Base-by-base conservation (phyloP, 2,329 filamentous ascomycete species). In the Phialophora tarda region DNA sequence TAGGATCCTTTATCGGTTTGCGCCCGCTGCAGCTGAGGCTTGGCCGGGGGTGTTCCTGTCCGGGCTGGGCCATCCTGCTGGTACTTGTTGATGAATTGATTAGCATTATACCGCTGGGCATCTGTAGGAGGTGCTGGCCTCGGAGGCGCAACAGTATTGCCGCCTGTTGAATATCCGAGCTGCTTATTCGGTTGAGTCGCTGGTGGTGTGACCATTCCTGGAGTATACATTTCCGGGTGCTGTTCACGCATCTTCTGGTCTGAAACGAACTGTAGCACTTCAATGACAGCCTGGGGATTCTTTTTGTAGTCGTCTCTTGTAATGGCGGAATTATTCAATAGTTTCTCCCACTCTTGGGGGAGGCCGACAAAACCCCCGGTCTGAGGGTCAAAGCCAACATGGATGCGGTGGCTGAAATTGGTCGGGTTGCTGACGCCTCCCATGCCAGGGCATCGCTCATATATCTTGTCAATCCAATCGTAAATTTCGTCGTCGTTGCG, bases 231-330 rank as follows among this genome's bases (percentile, higher is more conserved):
- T 71, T 86, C 83, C 4, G 86, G 86, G 67, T 89, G 84, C 62
- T 89, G 85, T 63, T 86, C 83, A 60, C 86, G 84, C 78, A 87
- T 88, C 71, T 87, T 86, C 56, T 89, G 88, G 76, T 89, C 87
- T 2, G 86, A 88, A 76, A 90, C 90, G 74, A 90, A 90, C 70
- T 89, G 86, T 26, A 90, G 79, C 12, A 89, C 88, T 76, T 90
- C 88, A 59, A 88, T 83, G 28, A 82, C 86, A 66, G 88, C 92
- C 81, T 94, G 90, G 4, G 95, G 95, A 75, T 99, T 97, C 76
- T 95, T 93, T 80, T 96, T 92, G 79, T 98, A 98, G 77, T 99
- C 95, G 75, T 99, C 95, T 80, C 97, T 97, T 66, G 95, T 98
- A 75, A 99, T 95, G 65, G 95, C 95, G 2, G 95, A 98, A 8